Evolutionary conservation across 768 basidiomycete genomes (phyloP).

Genomic region (Chalciporus pseudorubinellus): DNA sequence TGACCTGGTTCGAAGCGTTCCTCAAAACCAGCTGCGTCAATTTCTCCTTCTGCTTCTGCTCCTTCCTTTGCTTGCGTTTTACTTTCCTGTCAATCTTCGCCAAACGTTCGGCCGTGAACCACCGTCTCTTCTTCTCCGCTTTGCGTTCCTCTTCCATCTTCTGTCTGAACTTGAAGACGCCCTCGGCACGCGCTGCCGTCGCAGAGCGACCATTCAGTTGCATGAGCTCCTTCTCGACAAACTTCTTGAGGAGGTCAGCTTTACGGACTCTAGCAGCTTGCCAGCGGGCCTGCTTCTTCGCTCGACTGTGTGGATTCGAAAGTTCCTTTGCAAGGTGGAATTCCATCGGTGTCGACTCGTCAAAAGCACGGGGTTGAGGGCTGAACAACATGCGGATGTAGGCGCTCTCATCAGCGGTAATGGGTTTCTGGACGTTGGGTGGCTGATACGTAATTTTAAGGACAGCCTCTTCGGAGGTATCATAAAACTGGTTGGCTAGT

Average conservation of each 20-base stretch:
- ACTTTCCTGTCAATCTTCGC: conserved; percentile 36
- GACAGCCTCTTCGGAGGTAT: conserved; percentile 62
- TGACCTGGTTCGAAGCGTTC: conserved; percentile 58
- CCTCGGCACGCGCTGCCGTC: conserved; percentile 69
- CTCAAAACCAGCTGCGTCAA: conserved; percentile 49
- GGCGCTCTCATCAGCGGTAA: conserved; percentile 49
- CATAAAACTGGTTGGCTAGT: conserved; percentile 47
- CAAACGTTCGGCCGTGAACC: conserved; percentile 39
- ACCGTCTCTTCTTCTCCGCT: conserved; percentile 58
- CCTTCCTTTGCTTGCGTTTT: conserved; percentile 43
- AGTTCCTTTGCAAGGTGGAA: conserved; percentile 65
- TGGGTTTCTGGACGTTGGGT: conserved; percentile 42
- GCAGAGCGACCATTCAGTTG: conserved; percentile 58
- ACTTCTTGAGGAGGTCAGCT: conserved; percentile 50
- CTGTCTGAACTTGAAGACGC: conserved; percentile 69
- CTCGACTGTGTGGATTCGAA: conserved; percentile 77
- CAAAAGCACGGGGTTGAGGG: conserved; percentile 41
- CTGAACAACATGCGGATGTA: conserved; percentile 55
- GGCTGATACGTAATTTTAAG: conserved; percentile 68
- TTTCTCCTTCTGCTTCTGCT: conserved; percentile 50
- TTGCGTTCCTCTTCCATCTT: conserved; percentile 55
- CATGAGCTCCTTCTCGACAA: conserved; percentile 51
- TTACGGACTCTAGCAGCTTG: conserved; percentile 51
- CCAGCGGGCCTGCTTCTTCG: conserved; percentile 80
- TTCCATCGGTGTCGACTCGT: conserved; percentile 61